Conservation (phyloP, 2,329 filamentous ascomycete species). For the Exophiala spinifera region DNA sequence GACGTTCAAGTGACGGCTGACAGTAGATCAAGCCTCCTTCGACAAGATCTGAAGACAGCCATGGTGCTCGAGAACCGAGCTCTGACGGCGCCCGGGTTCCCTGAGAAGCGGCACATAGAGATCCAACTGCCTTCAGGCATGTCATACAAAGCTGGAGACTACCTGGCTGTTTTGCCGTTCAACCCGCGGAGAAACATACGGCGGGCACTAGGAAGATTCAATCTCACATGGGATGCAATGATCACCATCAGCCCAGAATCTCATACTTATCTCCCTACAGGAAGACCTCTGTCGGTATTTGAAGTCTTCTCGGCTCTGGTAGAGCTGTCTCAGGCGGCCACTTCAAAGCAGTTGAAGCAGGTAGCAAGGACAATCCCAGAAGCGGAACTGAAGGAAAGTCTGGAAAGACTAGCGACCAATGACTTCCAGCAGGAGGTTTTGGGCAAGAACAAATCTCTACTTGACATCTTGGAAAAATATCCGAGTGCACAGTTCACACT, state of each 20-base stretch:
- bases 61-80: constrained; percentile 53
- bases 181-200: constrained; percentile 63
- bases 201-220: constrained; percentile 62
- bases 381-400: background rate
- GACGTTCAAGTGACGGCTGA: constrained; percentile 53
- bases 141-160: constrained; percentile 70
- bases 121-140: constrained; percentile 64
- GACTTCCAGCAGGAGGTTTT: constrained; percentile 4
- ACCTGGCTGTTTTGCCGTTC: constrained; percentile 68
- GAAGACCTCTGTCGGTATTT: constrained; percentile 57
- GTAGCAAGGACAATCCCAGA: constrained; percentile 1
- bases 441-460: constrained; percentile 34
- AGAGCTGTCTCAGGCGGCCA: constrained; percentile 69
- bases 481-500: constrained; percentile 60
- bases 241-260: constrained; percentile 56
- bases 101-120: constrained; percentile 63
- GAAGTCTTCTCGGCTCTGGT: constrained; percentile 68
- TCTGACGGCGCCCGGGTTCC: constrained; percentile 51
- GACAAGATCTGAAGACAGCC: constrained; percentile 61
- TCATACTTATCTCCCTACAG: constrained; percentile 54
- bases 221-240: constrained; percentile 65
- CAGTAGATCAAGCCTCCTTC: constrained; percentile 52
- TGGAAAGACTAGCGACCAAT: background rate
- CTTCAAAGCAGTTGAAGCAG: constrained; percentile 52
- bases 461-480: constrained; percentile 68